A percentile compares a stretch with the other conserved stretches of the same genome.
Evolutionary conservation across 352 stramenopile genomes (phyloP).

Genomic region (Pythium dissotocum): DNA sequence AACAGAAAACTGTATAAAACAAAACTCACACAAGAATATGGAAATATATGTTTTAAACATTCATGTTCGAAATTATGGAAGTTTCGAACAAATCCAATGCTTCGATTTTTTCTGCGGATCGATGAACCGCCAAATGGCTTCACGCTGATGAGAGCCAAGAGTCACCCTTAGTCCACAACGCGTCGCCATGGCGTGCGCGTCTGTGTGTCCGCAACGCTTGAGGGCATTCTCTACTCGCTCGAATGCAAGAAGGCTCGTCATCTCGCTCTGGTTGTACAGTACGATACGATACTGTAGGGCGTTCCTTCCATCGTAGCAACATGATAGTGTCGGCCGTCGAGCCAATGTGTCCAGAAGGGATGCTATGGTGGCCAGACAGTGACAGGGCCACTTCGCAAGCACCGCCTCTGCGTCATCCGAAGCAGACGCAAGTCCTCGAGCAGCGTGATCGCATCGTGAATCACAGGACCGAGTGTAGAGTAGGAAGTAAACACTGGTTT

Average conservation of each 20-base stretch:
- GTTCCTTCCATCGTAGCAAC: not conserved
- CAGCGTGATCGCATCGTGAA: no score
- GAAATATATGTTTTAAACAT: not conserved
- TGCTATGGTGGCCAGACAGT: not conserved
- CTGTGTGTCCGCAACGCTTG: not conserved
- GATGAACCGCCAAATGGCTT: not conserved
- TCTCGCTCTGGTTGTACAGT: not conserved
- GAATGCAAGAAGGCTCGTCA: not conserved
- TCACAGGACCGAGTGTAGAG: no score
- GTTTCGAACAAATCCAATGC: not conserved
- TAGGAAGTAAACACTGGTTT: no score
- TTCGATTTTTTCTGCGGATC: not conserved
- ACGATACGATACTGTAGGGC: not conserved
- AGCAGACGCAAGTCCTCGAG: no score
- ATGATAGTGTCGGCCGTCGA: not conserved
- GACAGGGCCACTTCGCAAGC: not conserved
- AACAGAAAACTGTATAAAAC: not conserved
- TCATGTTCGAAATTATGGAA: not conserved
- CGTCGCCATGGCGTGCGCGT: not conserved
- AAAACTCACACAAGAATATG: not conserved
- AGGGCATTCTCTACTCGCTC: not conserved
- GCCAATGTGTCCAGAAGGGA: not conserved
- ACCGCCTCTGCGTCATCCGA: not conserved
- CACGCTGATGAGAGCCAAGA: not conserved
- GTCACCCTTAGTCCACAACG: not conserved